Percentiles rank a stretch among this genome's conserved stretches.
phyloP scores from a whole-genome alignment of 2,329 filamentous ascomycete genomes.

The Cadophora luteo-olivacea region DNA sequence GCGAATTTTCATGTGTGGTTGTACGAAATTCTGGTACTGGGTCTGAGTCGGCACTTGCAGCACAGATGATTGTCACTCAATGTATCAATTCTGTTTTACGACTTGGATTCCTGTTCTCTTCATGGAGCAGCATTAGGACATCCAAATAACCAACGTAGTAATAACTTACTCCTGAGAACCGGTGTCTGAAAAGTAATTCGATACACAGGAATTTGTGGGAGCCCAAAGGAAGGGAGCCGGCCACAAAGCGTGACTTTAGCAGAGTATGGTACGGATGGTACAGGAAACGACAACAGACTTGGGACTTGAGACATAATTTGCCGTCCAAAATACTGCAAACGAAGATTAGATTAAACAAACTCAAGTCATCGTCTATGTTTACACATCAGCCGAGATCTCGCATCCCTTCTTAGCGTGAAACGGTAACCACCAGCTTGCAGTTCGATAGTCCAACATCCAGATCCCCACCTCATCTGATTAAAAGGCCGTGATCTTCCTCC shows the following conservation, averaged over 20 bases:
- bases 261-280: background rate
- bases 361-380: background rate
- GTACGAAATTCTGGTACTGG: background rate
- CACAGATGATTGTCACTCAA: constrained; percentile 1
- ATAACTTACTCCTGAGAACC: too few species aligned
- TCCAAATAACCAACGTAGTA: too few species aligned
- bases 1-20: background rate
- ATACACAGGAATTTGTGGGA: too few species aligned
- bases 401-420: background rate
- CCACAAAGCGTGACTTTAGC: background rate
- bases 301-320: background rate
- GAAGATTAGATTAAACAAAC: background rate
- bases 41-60: constrained; percentile 5
- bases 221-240: too few species aligned
- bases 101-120: too few species aligned
- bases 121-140: too few species aligned
- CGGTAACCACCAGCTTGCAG: background rate
- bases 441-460: background rate
- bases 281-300: background rate
- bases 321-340: background rate
- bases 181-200: too few species aligned
- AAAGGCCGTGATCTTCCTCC: constrained; percentile 5
- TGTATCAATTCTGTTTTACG: constrained; percentile 4
- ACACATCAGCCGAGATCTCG: constrained; percentile 6
- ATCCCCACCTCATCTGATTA: background rate